These are phyloP conservation scores for Lantana camara DNA, from an alignment of 257 asterid genomes.

Conservation along the genomic window DNA sequence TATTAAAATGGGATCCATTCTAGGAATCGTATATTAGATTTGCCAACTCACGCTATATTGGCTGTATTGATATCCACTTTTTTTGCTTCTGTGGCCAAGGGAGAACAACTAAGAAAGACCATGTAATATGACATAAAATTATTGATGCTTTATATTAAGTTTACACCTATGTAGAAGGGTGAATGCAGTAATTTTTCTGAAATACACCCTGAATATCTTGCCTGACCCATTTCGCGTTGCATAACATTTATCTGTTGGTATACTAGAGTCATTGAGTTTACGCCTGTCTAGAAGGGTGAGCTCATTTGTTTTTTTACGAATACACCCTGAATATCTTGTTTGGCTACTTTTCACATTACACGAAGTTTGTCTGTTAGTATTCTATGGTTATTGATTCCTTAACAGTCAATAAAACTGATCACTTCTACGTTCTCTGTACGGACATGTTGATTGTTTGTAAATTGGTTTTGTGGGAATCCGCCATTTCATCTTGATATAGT, in stretches of 20 bases:
- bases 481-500: not conserved
- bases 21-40: not conserved
- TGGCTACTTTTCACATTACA: not conserved
- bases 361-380: not conserved
- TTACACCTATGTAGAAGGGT: not conserved
- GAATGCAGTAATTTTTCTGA: not conserved
- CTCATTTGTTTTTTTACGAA: too few species aligned
- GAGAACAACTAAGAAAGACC: not conserved
- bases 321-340: not conserved
- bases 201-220: too few species aligned
- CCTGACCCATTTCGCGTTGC: too few species aligned
- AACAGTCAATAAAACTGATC: not conserved
- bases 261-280: too few species aligned
- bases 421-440: too few species aligned
- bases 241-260: too few species aligned
- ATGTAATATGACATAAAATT: not conserved
- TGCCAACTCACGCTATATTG: not conserved
- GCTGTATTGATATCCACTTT: not conserved
- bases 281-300: too few species aligned
- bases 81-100: constrained; percentile 4
- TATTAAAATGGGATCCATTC: not conserved
- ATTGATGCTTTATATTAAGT: not conserved
- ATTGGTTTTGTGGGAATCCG: not conserved
- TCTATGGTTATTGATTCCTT: not conserved
- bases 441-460: too few species aligned